Evolutionary conservation across 2,329 filamentous ascomycete species (phyloP).

Genomic region (Xylaria sp.): DNA sequence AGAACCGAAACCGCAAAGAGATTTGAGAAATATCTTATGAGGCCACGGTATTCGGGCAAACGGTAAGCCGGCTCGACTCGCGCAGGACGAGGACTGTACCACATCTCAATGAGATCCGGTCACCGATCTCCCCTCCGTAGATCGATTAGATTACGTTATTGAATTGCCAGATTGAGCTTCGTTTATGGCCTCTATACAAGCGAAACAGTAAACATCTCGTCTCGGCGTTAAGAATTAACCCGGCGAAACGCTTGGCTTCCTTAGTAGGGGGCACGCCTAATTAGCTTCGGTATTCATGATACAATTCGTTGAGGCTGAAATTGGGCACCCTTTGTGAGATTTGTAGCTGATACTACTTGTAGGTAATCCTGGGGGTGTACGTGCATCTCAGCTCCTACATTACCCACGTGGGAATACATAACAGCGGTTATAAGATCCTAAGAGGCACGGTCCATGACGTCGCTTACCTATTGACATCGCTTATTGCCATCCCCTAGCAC

Average conservation of each 20-base stretch:
- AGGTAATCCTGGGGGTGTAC: not conserved
- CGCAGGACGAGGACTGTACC: not conserved
- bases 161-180: slow-evolving; percentile 8
- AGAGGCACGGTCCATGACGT: slow-evolving; percentile 6
- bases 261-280: not conserved
- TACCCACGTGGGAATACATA: slow-evolving; percentile 14
- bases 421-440: not conserved
- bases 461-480: not conserved
- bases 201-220: slow-evolving; percentile 33
- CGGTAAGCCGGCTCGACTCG: not conserved
- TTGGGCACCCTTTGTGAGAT: slow-evolving; percentile 6
- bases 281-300: not conserved
- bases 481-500: slow-evolving; percentile 2
- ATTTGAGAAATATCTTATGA: slow-evolving; percentile 6
- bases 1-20: not conserved
- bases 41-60: not conserved
- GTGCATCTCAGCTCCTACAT: slow-evolving; percentile 3
- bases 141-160: slow-evolving; percentile 12
- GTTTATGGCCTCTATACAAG: not conserved
- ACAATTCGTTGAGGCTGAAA: slow-evolving; percentile 2
- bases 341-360: not conserved
- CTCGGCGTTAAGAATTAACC: slow-evolving; percentile 3
- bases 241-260: slow-evolving; percentile 23
- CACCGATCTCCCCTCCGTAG: not conserved
- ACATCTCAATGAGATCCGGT: slow-evolving; percentile 1